Conservation (phyloP, 495 filamentous ascomycete species). For the Aeminium ludgeri region DNA sequence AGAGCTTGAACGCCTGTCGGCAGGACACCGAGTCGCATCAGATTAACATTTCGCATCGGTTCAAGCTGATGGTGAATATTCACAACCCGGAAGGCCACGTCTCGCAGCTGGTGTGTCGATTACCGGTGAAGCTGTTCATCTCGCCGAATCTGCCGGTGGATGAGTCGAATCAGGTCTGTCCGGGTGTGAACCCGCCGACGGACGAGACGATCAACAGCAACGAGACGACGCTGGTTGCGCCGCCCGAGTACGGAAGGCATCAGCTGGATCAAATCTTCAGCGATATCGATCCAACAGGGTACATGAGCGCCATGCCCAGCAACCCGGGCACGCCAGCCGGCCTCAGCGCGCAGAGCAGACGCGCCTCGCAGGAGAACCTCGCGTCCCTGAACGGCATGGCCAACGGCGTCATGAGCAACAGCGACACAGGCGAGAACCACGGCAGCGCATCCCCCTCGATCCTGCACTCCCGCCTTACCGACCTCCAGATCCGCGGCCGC, state of each 20-base stretch:
- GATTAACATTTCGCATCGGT: slow-evolving; percentile 76
- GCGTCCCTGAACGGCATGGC: slow-evolving; percentile 42
- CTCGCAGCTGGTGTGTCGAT: slow-evolving; percentile 74
- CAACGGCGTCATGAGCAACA: background rate
- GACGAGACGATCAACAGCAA: slow-evolving; percentile 25
- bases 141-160: slow-evolving; percentile 77
- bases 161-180: slow-evolving; percentile 55
- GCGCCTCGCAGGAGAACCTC: slow-evolving; percentile 65
- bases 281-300: slow-evolving; percentile 57
- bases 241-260: slow-evolving; percentile 78
- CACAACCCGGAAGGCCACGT: slow-evolving; percentile 88
- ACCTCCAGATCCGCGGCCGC: slow-evolving; percentile 17
- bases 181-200: slow-evolving; percentile 27
- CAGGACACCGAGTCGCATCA: slow-evolving; percentile 70
- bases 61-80: slow-evolving; percentile 70
- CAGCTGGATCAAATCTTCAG: slow-evolving; percentile 76
- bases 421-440: slow-evolving; percentile 4
- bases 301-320: slow-evolving; percentile 62
- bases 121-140: slow-evolving; percentile 81
- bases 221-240: slow-evolving; percentile 36
- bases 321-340: slow-evolving; percentile 49
- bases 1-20: slow-evolving; percentile 57
- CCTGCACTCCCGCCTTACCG: slow-evolving; percentile 21
- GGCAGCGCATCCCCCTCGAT: slow-evolving; percentile 19
- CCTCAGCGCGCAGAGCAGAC: slow-evolving; percentile 54